A percentile compares a stretch with the other conserved stretches of the same genome.
phyloP scores from a whole-genome alignment of 176 grass and related monocot genomes.

The Aegilops sharonensis region DNA sequence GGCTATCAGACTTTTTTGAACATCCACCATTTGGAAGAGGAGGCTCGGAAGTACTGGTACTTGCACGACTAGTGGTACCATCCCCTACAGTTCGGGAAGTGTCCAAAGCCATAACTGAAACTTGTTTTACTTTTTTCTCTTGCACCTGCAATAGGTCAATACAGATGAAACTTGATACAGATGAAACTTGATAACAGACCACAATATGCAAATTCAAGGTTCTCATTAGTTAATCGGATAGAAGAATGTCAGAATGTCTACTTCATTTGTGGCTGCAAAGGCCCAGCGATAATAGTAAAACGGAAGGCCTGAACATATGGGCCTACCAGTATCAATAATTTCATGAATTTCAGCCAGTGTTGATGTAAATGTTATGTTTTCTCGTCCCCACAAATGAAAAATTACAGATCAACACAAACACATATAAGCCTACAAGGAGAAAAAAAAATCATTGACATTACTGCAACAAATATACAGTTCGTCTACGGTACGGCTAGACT shows the following conservation, averaged over 20 bases:
- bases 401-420: background rate
- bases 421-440: background rate
- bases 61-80: conserved; percentile 39
- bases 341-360: background rate
- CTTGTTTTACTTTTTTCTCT: conserved; percentile 88
- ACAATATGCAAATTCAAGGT: background rate
- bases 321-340: background rate
- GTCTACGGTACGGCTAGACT: background rate
- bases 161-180: background rate
- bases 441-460: background rate
- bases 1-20: conserved; percentile 29
- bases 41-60: conserved; percentile 35
- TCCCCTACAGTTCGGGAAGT: conserved; percentile 48
- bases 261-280: background rate
- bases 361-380: background rate
- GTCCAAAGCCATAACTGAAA: conserved; percentile 72
- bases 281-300: background rate
- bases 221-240: background rate
- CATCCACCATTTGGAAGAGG: conserved; percentile 74
- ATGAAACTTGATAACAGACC: background rate
- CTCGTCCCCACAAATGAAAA: background rate
- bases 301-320: background rate
- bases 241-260: conserved; percentile 1
- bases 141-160: conserved; percentile 53
- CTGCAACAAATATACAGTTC: conserved; percentile 5